Base-by-base conservation (phyloP, 2,329 filamentous ascomycete genomes). In the Fusarium veterinarium region DNA sequence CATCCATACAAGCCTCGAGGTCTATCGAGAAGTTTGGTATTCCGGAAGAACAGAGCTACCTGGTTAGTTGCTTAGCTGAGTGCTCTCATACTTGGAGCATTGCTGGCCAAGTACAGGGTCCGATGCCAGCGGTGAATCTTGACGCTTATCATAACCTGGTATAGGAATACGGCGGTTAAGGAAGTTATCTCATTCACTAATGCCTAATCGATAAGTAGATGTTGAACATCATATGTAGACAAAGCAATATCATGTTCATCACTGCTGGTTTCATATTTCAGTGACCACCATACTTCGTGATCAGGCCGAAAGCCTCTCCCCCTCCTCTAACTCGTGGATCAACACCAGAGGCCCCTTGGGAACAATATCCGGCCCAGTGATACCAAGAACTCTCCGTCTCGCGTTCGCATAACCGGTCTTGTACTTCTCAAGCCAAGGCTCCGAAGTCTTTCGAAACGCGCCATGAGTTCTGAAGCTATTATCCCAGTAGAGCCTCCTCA, bases 401-500 rank as follows among this genome's bases (percentile, higher is more conserved):
- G 78, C 70, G 1, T 58, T 46, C 0, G 76, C 74, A 45, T 84
- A 84, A 0, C 79, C 77, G 2, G 49, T 10, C 5, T 72, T 78
- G n/a, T 82, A 84, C 0, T 65, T 42, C 6, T 67, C 68, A 8
- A 83, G 77, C 73, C 78, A 82, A 4, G 93, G 93, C 64, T 91
- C 81, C 0, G 92, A 94, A 17, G 92, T 94, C 33, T 88, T 85
- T 48, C 85, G 84, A 79, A 95, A 95, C 0, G 92, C 92, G 0
- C 88, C 87, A 7, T 87, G 80, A 0, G 80, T 76, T 33, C 66
- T 64, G 17, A 76, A 77, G 9, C 78, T 76, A 8, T 76, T 66
- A 72, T 93, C 90, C 92, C 92, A 95, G 77, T 94, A 95, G 59
- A 94, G 78, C 59, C 88, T 85, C 40, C 90, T 84, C 67, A 94